Conservation (phyloP, 2,329 filamentous ascomycete species). For the Aspergillus puulaauensis region DNA sequence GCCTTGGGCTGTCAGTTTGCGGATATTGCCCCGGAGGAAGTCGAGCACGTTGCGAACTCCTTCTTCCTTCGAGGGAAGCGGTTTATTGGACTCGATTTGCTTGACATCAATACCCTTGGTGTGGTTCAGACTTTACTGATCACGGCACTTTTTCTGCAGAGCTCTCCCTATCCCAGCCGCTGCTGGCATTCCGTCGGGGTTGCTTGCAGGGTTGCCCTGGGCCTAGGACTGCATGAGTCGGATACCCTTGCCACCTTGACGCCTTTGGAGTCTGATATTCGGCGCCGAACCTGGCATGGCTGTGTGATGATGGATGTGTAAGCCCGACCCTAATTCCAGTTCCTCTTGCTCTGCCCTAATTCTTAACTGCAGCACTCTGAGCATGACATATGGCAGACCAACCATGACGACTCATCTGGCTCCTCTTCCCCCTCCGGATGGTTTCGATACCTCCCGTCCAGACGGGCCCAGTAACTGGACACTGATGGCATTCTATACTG, state of each 20-base stretch:
- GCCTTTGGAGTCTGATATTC: conserved; percentile 38
- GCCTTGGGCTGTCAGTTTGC: conserved; percentile 44
- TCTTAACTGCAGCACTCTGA: conserved; percentile 29
- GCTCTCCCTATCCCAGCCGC: conserved; percentile 41
- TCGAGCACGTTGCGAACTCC: conserved; percentile 26
- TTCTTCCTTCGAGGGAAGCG: conserved; percentile 38
- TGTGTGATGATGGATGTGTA: conserved; percentile 42
- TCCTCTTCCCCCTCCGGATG: conserved; percentile 22
- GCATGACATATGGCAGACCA: conserved; percentile 40
- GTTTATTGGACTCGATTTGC: conserved; percentile 38
- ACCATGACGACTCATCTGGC: conserved; percentile 35
- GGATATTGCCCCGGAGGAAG: conserved; percentile 29
- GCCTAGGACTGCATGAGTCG: conserved; percentile 42
- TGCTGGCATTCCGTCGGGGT: conserved; percentile 48
- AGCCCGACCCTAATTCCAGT: conserved; percentile 3
- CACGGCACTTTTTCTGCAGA: conserved; percentile 41
- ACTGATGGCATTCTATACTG: conserved; percentile 28
- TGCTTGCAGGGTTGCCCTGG: conserved; percentile 43
- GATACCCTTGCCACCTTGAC: conserved; percentile 15
- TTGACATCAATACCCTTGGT: conserved; percentile 39
- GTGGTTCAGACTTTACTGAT: conserved; percentile 45
- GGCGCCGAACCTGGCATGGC: conserved; percentile 41
- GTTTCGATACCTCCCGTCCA: neutral
- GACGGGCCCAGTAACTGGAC: conserved; percentile 11
- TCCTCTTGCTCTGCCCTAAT: neutral